Percentiles rank a stretch among this genome's conserved stretches.
Conservation (phyloP, 2,329 filamentous ascomycete species). For the Aspergillus pseudoglaucus region DNA sequence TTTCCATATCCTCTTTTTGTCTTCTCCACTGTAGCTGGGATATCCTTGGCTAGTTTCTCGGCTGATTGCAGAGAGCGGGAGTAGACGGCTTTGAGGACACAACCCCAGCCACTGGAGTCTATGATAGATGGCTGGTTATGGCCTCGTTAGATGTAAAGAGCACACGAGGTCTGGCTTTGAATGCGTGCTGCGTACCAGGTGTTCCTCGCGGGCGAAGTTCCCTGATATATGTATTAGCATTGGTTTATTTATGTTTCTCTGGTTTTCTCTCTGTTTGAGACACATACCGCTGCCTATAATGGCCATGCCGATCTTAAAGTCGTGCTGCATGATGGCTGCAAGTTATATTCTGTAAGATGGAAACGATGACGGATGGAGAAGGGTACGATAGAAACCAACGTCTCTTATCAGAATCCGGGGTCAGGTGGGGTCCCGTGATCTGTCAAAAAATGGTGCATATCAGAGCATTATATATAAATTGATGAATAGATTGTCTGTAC, state of each 20-base stretch:
- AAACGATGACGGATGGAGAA: too few relatives aligned
- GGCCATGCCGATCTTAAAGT: conserved; percentile 37
- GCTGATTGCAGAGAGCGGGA: conserved; percentile 53
- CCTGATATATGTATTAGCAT: conserved; percentile 23
- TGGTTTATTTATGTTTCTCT: not conserved
- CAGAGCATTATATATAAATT: too few relatives aligned
- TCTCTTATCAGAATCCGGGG: too few relatives aligned
- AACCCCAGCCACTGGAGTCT: conserved; percentile 4
- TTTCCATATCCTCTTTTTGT: too few relatives aligned
- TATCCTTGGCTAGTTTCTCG: conserved; percentile 31
- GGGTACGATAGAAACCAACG: too few relatives aligned
- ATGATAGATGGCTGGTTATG: not conserved
- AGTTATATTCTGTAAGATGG: too few relatives aligned
- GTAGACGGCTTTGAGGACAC: conserved; percentile 52
- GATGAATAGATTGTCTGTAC: too few relatives aligned
- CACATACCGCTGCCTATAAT: conserved; percentile 48
- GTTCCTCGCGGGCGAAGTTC: conserved; percentile 53
- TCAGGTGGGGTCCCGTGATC: too few relatives aligned
- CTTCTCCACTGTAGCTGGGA: conserved; percentile 1
- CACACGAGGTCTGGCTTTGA: too few relatives aligned
- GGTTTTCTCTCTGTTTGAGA: not conserved
- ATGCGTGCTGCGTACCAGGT: conserved; percentile 35
- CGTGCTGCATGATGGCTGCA: conserved; percentile 13
- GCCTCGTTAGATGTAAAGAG: not conserved
- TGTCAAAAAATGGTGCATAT: too few relatives aligned